A percentile compares a stretch with the other conserved stretches of the same genome.
These are phyloP conservation scores for Xylariaceae sp. DNA, from an alignment of 2,329 filamentous ascomycete species.

Conservation along the genomic window DNA sequence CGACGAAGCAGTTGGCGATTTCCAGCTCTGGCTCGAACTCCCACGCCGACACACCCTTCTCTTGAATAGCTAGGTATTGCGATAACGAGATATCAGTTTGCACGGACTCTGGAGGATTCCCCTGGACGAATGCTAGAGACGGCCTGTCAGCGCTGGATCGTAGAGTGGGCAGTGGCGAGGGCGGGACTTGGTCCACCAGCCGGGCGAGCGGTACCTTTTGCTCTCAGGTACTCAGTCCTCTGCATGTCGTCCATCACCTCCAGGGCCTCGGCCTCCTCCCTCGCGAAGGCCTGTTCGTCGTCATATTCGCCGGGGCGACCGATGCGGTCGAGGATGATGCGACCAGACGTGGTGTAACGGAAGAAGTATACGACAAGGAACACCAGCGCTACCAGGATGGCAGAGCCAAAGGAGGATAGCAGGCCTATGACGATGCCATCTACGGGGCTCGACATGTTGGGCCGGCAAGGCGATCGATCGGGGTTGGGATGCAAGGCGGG, in stretches of 20 bases:
- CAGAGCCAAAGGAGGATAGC: slow-evolving; percentile 87
- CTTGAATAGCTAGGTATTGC: slow-evolving; percentile 95
- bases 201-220: slow-evolving; percentile 87
- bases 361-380: slow-evolving; percentile 87
- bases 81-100: slow-evolving; percentile 97
- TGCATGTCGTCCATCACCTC: slow-evolving; percentile 94
- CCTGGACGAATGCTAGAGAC: slow-evolving; percentile 74
- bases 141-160: slow-evolving; percentile 1
- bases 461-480: slow-evolving; percentile 4
- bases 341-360: slow-evolving; percentile 76
- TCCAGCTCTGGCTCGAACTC: slow-evolving; percentile 99
- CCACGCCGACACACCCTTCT: slow-evolving; percentile 99
- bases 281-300: slow-evolving; percentile 88
- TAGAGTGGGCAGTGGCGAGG: background rate
- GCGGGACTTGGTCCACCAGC: slow-evolving; percentile 2
- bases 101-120: slow-evolving; percentile 88
- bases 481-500: slow-evolving; percentile 5
- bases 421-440: slow-evolving; percentile 90
- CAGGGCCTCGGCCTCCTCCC: slow-evolving; percentile 90
- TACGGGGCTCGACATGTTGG: slow-evolving; percentile 26
- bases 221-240: slow-evolving; percentile 81
- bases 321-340: slow-evolving; percentile 89
- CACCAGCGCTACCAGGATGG: slow-evolving; percentile 72
- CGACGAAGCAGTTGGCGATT: slow-evolving; percentile 98
- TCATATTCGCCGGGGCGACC: slow-evolving; percentile 93